Evolutionary conservation across 305 asterid species (phyloP).

Genomic region (Fraxinus dipetala): DNA sequence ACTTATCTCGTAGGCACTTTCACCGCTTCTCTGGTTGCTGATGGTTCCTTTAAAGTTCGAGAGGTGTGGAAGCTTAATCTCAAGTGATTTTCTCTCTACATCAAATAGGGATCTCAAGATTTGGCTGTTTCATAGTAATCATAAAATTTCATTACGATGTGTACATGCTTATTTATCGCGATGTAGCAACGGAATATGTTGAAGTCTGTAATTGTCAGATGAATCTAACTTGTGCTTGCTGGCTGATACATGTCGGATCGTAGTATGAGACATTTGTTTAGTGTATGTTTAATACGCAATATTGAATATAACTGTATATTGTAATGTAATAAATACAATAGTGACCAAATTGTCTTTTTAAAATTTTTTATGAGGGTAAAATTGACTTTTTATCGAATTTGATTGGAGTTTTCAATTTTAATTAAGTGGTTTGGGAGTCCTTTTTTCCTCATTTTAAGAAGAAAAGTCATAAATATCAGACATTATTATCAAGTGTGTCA

Average conservation of each 20-base stretch:
- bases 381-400: not conserved
- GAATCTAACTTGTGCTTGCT: not conserved
- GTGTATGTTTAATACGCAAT: not conserved
- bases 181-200: not conserved
- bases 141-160: not conserved
- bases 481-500: not conserved
- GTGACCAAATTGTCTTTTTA: not conserved
- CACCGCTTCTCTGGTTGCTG: slow-evolving; percentile 54
- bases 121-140: not conserved
- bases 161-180: not conserved
- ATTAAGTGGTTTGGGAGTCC: not conserved
- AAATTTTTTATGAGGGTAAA: too few species aligned
- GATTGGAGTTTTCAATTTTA: not conserved
- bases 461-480: not conserved
- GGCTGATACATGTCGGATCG: not conserved
- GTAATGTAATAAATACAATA: not conserved
- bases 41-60: slow-evolving; percentile 86
- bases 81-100: slow-evolving; percentile 35
- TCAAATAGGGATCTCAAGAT: not conserved
- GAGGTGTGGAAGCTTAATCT: slow-evolving; percentile 76
- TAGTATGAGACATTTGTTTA: not conserved
- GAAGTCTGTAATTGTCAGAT: not conserved
- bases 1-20: slow-evolving; percentile 43
- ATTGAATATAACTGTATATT: not conserved
- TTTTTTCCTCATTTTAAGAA: not conserved